Conservation (phyloP, 192 early-diverging fungal species). For the Lunasporangiospora selenospora region DNA sequence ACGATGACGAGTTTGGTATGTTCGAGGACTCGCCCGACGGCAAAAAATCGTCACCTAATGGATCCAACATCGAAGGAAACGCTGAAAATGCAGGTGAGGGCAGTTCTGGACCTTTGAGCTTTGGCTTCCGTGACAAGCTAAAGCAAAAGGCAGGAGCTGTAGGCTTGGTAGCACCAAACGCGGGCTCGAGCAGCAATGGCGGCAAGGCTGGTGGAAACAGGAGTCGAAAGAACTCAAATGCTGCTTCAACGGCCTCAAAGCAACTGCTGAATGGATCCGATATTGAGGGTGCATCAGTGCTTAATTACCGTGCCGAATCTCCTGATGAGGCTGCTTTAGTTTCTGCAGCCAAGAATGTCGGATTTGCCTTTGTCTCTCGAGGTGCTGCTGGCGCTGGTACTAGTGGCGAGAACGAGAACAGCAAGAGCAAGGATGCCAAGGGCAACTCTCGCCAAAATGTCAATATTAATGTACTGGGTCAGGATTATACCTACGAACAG, state of each 20-base stretch:
- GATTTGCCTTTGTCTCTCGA: conserved; percentile 74
- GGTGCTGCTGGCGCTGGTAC: conserved; percentile 1
- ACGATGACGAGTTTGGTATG: conserved; percentile 53
- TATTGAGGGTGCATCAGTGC: conserved; percentile 16
- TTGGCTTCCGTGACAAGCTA: conserved; percentile 29
- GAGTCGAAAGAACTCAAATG: conserved; percentile 39
- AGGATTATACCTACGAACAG: conserved; percentile 72
- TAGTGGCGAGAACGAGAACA: conserved; percentile 7
- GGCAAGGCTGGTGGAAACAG: conserved; percentile 38
- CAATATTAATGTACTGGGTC: conserved; percentile 74
- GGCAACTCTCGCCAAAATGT: conserved; percentile 52
- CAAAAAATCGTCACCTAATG: not conserved
- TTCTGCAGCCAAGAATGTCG: conserved; percentile 77
- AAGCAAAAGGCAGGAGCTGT: conserved; percentile 38
- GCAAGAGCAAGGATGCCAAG: not conserved
- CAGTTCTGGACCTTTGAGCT: conserved; percentile 24
- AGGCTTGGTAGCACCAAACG: conserved; percentile 40
- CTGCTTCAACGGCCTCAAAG: not conserved
- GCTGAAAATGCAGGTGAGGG: conserved; percentile 44
- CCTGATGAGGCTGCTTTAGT: conserved; percentile 89
- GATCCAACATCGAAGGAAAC: conserved; percentile 12
- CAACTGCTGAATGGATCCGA: not conserved
- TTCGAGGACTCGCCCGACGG: conserved; percentile 21
- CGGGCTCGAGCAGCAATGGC: conserved; percentile 35
- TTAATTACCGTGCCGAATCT: conserved; percentile 75